Base-by-base conservation (phyloP, 1,139 yeast species). In the Magnusiomyces ingens region DNA sequence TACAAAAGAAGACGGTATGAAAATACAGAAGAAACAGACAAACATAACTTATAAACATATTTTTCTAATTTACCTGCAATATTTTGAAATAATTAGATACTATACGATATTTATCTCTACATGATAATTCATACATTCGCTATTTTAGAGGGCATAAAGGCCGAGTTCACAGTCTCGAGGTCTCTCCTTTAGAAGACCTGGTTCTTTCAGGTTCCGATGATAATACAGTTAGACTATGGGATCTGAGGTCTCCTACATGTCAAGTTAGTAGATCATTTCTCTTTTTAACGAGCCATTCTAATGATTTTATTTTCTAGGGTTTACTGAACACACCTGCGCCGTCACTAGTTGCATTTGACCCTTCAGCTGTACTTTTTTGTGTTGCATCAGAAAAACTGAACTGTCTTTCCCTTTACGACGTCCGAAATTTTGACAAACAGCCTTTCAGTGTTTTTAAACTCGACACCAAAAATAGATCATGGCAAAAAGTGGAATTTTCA, bases 121-220 rank as follows among this genome's bases (percentile, higher is more conserved):
- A 84, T 55, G 89, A 86, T 56, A 88, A 89, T 63, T 82, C 82
- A 55, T 93, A 84, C 64, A 73, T 90, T 18, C 79, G 96, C 52
- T 93, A 91, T 67, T 93, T 89, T 71, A 78, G 78, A 58, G 98
- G 97, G 1, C 99, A 93, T 67, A 82, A 82, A 52, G 85, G 79
- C 19, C 78, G 81, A 58, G 97, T 93, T 12, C 78, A 80, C 1
- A 76, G 80, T 6, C 69, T 93, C 5, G 90, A 88, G 64, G 81
- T 90, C 59, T 80, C 84, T 46, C 97, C 97, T 0, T 71, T 82
- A 2, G 76, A 79, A 53, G 91, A 88, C 62, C 70, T 78, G 12
- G 80, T 90, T 60, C 62, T 89, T 6, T 81, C 91, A 35, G 76
- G 93, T 0, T 78, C 95, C 1, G 67, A 77, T 56, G 99, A 94